Conservation (phyloP, 768 basidiomycete species). For the Auriculariales sp. region DNA sequence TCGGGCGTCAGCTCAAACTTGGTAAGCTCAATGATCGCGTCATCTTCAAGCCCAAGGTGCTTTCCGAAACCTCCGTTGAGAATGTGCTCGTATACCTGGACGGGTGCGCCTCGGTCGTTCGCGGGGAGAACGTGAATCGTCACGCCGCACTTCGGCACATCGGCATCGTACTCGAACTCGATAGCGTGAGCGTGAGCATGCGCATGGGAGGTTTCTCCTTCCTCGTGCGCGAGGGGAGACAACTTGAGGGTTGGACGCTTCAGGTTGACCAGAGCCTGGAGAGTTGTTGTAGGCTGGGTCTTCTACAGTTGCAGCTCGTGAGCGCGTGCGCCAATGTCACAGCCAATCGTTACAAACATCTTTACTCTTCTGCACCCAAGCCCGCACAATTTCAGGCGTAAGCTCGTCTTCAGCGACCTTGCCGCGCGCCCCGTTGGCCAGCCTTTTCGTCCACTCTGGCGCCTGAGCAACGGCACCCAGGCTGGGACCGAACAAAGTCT, state of each 20-base stretch:
- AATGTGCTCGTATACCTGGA: slow-evolving; percentile 29
- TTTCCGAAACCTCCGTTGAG: slow-evolving; percentile 77
- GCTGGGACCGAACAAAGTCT: slow-evolving; percentile 83
- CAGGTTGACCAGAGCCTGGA: slow-evolving; percentile 89
- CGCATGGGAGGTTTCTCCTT: slow-evolving; percentile 17
- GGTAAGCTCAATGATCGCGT: slow-evolving; percentile 66
- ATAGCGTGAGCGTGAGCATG: slow-evolving; percentile 55
- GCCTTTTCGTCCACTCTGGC: slow-evolving; percentile 51
- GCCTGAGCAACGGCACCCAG: slow-evolving; percentile 61
- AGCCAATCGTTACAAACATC: slow-evolving; percentile 35
- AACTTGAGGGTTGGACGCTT: slow-evolving; percentile 79
- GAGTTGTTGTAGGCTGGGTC: slow-evolving; percentile 76
- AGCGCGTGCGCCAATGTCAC: slow-evolving; percentile 5
- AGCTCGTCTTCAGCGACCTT: slow-evolving; percentile 45
- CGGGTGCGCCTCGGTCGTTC: slow-evolving; percentile 28
- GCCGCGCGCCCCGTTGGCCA: slow-evolving; percentile 27
- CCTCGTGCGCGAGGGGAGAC: slow-evolving; percentile 37
- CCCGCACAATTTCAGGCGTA: slow-evolving; percentile 65
- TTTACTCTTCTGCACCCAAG: slow-evolving; percentile 80
- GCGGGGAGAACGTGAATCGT: slow-evolving; percentile 63
- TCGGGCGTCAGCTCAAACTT: slow-evolving; percentile 33
- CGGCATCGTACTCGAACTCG: slow-evolving; percentile 88
- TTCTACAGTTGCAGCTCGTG: slow-evolving; percentile 25
- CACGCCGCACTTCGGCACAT: slow-evolving; percentile 72
- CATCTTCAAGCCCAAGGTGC: slow-evolving; percentile 57